phyloP scores from a whole-genome alignment of 2,329 filamentous ascomycete species.

The Camillea tinctor region DNA sequence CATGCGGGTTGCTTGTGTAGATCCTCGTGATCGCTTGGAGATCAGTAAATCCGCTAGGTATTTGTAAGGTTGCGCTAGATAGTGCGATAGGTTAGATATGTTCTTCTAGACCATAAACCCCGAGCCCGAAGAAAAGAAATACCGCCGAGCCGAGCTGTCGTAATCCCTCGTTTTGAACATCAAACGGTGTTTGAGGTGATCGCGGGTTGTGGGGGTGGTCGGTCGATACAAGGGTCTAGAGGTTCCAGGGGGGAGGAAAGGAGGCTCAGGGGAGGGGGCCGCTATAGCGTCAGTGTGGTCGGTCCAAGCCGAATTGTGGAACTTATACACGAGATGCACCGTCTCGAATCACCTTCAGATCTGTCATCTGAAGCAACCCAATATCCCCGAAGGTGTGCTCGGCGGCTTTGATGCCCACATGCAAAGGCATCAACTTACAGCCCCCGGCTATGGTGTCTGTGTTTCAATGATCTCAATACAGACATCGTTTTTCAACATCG shows the following conservation, averaged over 20 bases:
- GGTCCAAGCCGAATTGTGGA: slow-evolving; percentile 6
- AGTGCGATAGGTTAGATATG: neutral
- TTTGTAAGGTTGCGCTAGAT: too few species aligned
- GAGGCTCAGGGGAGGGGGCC: neutral
- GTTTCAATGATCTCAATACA: neutral
- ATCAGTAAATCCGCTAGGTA: slow-evolving; percentile 13
- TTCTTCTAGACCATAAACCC: neutral
- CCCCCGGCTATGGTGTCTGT: neutral
- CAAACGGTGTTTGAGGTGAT: neutral
- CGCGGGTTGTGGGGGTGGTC: neutral
- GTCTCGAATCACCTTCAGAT: slow-evolving; percentile 25
- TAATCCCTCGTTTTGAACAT: slow-evolving; percentile 1
- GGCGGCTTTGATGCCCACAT: neutral
- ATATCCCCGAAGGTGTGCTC: neutral
- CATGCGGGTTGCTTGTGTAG: slow-evolving; percentile 1
- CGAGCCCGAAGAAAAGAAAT: too few species aligned
- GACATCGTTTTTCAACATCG: neutral
- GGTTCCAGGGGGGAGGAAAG: neutral
- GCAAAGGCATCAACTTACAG: neutral
- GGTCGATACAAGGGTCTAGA: neutral
- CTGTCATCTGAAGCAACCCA: slow-evolving; percentile 14
- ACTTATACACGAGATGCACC: slow-evolving; percentile 8
- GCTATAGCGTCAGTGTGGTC: neutral
- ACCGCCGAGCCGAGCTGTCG: neutral
- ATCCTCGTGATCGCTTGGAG: slow-evolving; percentile 2